These are phyloP conservation scores for Ophiostoma australiae DNA, from an alignment of 2,329 filamentous ascomycete genomes.

Conservation along the genomic window DNA sequence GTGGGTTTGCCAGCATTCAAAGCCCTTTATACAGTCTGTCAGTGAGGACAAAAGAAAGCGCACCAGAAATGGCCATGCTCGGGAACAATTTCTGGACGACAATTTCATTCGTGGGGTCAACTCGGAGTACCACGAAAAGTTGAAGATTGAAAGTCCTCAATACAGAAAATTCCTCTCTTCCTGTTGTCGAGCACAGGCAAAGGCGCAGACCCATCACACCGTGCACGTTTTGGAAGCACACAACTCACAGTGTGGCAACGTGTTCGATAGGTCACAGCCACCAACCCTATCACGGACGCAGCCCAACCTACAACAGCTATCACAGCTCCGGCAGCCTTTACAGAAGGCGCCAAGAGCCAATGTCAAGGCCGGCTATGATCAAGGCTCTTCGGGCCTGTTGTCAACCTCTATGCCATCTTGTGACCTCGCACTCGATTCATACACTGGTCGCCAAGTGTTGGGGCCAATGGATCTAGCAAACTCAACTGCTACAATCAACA, in stretches of 20 bases:
- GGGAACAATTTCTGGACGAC: neutral
- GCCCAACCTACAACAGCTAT: neutral
- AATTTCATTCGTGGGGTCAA: slow-evolving; percentile 12
- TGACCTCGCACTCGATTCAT: too few relatives aligned
- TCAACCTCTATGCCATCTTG: too few relatives aligned
- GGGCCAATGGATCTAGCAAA: too few relatives aligned
- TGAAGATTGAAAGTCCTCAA: neutral
- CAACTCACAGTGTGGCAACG: neutral
- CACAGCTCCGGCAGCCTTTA: neutral
- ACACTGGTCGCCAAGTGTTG: too few relatives aligned
- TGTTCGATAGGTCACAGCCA: neutral
- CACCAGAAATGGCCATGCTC: neutral
- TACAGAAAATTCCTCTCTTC: neutral
- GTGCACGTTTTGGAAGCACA: neutral
- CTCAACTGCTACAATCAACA: neutral
- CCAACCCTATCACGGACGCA: neutral
- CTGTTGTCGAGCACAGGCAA: neutral
- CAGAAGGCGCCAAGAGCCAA: neutral
- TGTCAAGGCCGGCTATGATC: too few relatives aligned
- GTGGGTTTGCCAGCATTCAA: slow-evolving; percentile 20
- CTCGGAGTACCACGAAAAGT: slow-evolving; percentile 10
- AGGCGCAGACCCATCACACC: neutral
- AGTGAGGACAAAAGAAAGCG: too few relatives aligned
- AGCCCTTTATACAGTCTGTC: neutral
- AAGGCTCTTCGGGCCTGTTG: too few relatives aligned